Base-by-base conservation (phyloP, 2,329 filamentous ascomycete species). In the Colletotrichum trifolii region DNA sequence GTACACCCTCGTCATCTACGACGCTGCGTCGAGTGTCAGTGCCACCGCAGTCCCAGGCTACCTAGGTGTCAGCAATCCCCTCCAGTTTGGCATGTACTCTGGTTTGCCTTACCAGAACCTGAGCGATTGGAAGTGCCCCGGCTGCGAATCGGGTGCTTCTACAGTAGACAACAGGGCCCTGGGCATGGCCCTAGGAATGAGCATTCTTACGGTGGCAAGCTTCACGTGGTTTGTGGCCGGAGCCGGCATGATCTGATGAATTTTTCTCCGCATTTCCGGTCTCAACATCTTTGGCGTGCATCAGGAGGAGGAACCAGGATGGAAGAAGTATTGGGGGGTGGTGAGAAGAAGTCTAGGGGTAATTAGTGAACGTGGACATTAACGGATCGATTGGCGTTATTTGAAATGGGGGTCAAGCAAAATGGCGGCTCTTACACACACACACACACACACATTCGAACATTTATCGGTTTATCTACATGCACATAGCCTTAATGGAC, bases 1-100 rank as follows among this genome's bases (percentile, higher is more conserved):
- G 72, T 91, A 89, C 77, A 88, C 87, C 1, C 81, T 91, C 9
- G 77, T 90, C 62, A 82, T 91, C 73, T 84, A 86, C 74, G 88
- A 90, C 71, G 81, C 87, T 3, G 85, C 85, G 17, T 78, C 79
- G 35, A 76, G 76, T 40, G 75, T 85, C 50, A 85, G 75, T 66
- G 83, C 83, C n/a, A 75, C 78, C 1, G 78, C 86, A 3, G 76
- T 84, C 60, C 71, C 87, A 6, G 88, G 88, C 15, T 89, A 89
- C 69, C 75, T 90, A 10, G 79, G 78, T 10, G 76, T 81, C 3
- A 85, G 77, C 66, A 72, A 77, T 48, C 76, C 75, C 39, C 85
- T 88, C 72, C 78, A 71, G 1, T 90, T 90, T 68, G 87, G 86
- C 58, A 76, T 90, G 74, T 90, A 90, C 75, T 76, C 79, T 1